Percentiles rank a stretch among this genome's conserved stretches.
Conservation (phyloP, 805 yeast genomes). For the Starmerella scarabaei region DNA sequence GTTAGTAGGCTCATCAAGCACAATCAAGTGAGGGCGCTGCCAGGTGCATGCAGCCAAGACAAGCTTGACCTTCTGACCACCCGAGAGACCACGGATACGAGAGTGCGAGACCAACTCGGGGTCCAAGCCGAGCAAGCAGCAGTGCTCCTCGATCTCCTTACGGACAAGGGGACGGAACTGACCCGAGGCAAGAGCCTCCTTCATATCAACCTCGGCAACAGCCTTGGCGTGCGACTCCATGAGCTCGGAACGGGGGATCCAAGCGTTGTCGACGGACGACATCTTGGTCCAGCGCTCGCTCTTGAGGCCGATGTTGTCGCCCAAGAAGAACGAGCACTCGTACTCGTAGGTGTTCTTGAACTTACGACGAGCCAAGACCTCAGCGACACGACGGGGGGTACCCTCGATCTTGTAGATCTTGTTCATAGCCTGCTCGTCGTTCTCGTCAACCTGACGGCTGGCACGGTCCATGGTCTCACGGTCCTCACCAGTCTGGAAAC, state of each 20-base stretch:
- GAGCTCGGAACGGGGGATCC: slow-evolving; percentile 99
- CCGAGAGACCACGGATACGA: slow-evolving; percentile 99
- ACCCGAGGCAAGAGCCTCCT: slow-evolving; percentile 99
- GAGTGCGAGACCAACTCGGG: slow-evolving; percentile 99
- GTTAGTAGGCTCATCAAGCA: slow-evolving; percentile 99
- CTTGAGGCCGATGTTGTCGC: slow-evolving; percentile 99
- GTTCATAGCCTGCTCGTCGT: slow-evolving; percentile 97
- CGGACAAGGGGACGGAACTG: slow-evolving; percentile 99
- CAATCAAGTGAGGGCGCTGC: slow-evolving; percentile 99
- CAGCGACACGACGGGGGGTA: slow-evolving; percentile 93
- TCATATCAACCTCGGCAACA: slow-evolving; percentile 99
- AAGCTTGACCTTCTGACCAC: slow-evolving; percentile 99
- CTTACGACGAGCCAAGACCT: slow-evolving; percentile 94
- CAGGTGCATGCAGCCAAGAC: slow-evolving; percentile 99
- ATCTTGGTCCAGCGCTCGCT: slow-evolving; percentile 99
- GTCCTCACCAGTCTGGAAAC: slow-evolving; percentile 99
- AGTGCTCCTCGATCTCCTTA: slow-evolving; percentile 98
- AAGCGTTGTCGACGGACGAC: slow-evolving; percentile 99
- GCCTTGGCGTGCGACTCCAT: slow-evolving; percentile 95
- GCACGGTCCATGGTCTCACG: slow-evolving; percentile 99
- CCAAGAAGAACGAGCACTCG: slow-evolving; percentile 93
- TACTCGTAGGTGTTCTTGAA: slow-evolving; percentile 99
- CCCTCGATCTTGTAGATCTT: slow-evolving; percentile 98
- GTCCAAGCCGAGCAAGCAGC: slow-evolving; percentile 96
- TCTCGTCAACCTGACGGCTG: slow-evolving; percentile 93